Conservation (phyloP, 257 asterid genomes). For the Solanum lignicaule region DNA sequence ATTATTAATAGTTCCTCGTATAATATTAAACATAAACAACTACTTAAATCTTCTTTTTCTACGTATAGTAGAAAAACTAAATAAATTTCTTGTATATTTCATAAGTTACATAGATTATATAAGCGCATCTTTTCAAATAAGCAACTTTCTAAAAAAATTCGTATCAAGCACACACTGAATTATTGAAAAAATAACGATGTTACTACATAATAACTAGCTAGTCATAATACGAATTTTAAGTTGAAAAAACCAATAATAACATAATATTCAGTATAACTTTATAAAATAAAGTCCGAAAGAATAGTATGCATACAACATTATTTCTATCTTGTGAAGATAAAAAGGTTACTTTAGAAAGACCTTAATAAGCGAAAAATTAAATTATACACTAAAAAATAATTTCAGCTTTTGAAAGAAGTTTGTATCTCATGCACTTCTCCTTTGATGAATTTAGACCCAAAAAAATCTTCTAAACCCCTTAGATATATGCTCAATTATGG, state of each 20-base stretch:
- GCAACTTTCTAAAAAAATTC: background rate
- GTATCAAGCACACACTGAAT: background rate
- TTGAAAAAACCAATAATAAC: no score
- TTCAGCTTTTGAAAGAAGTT: background rate
- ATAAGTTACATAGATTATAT: background rate
- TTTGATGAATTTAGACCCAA: no score
- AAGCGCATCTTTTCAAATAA: background rate
- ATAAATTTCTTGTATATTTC: background rate
- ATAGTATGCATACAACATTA: no score
- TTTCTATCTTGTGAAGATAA: no score
- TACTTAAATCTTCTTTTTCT: background rate
- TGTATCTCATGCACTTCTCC: background rate
- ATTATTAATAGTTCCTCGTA: accelerated
- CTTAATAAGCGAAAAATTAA: background rate
- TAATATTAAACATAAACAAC: accelerated
- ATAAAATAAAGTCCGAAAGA: no score
- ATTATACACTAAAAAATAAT: background rate
- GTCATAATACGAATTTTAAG: accelerated
- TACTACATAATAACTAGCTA: no score
- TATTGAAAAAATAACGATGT: background rate
- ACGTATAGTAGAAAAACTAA: background rate
- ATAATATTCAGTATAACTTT: no score
- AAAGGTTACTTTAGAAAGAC: background rate
- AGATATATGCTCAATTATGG: no score
- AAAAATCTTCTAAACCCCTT: no score